Evolutionary conservation across 352 stramenopile genomes (phyloP), one percentile per base, ranked within the genome.

Genomic region (Pelagophyceae sp.): DNA sequence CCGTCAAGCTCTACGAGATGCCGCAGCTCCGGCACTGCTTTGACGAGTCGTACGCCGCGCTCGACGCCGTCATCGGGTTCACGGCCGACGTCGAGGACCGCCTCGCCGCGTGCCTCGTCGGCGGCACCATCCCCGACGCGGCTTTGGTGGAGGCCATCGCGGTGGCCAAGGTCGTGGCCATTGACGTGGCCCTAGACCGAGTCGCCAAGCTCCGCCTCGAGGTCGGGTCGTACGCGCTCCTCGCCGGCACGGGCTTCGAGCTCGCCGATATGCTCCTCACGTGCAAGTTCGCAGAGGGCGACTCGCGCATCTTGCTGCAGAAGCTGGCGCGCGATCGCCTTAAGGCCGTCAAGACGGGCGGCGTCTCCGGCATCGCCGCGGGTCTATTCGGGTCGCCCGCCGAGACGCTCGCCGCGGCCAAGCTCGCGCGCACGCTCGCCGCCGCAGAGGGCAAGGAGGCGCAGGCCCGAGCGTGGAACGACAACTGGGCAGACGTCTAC

Each of bases 231-330:
- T 84, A 84, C 72, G 81, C 79, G 1, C 75, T 84, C 20, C 84
- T 84, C 79, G 35, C 75, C 20, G 79, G 78, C 54, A 78, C 79
- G 29, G 80, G 80, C 35, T 84, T 84, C 51, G 80, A 82, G 61
- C 40, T 71, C 17, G 82, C 76, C n/a, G 72, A 83, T 37, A 83
- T 80, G 77, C 78, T 84, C 5, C 79, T 82, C 35, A 77, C 38
- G 63, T 84, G 80, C 75, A 82, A 83, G 27, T 84, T 84, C 58
- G 80, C 80, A 11, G 80, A 84, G 72, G 80, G 80, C 31, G 80
- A 84, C 51, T 58, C 35, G 5, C 71, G 80, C 45, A 84, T 84
- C 32, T 67, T 84, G 0, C 35, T 82, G 79, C 77, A 82, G 69
- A 84, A 84, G 51, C n/a, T 84, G 5, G 77, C 77, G 19, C 40